Percentiles rank a stretch among this genome's conserved stretches.
Conservation (phyloP, 2,329 filamentous ascomycete genomes). For the Fusarium annulatum region DNA sequence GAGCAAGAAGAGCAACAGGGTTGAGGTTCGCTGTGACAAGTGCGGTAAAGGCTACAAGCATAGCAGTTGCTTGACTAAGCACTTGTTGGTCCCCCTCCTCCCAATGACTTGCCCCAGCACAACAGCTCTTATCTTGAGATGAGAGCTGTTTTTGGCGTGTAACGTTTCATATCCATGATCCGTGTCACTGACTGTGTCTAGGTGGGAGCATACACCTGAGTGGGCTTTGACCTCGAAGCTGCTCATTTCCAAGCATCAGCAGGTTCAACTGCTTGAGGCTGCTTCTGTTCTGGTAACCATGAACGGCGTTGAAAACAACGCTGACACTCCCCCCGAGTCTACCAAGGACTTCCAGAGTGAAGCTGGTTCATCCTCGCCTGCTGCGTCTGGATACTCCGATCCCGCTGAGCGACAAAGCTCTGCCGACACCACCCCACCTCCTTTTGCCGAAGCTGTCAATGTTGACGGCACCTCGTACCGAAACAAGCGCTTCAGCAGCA, state of each 20-base stretch:
- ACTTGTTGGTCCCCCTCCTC: conserved; percentile 90
- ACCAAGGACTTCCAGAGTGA: conserved; percentile 80
- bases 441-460: conserved; percentile 73
- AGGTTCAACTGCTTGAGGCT: conserved; percentile 96
- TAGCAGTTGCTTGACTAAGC: conserved; percentile 99
- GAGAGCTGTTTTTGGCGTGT: conserved; percentile 28
- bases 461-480: conserved; percentile 63
- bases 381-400: conserved; percentile 83
- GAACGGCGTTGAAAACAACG: conserved; percentile 68
- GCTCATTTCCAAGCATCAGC: conserved; percentile 98
- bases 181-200: conserved; percentile 55
- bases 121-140: conserved; percentile 46
- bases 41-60: conserved; percentile 99
- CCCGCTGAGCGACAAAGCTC: conserved; percentile 83
- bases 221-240: conserved; percentile 98
- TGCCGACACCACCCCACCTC: conserved; percentile 91
- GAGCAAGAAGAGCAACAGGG: conserved; percentile 83
- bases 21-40: conserved; percentile 94
- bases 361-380: conserved; percentile 82
- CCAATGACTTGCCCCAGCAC: conserved; percentile 52
- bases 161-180: conserved; percentile 32
- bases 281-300: conserved; percentile 96
- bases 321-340: conserved; percentile 71
- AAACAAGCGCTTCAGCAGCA: conserved; percentile 70
- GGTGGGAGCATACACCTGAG: conserved; percentile 99